phyloP scores from a whole-genome alignment of 495 filamentous ascomycete species.

The Aspergillus sparsus region DNA sequence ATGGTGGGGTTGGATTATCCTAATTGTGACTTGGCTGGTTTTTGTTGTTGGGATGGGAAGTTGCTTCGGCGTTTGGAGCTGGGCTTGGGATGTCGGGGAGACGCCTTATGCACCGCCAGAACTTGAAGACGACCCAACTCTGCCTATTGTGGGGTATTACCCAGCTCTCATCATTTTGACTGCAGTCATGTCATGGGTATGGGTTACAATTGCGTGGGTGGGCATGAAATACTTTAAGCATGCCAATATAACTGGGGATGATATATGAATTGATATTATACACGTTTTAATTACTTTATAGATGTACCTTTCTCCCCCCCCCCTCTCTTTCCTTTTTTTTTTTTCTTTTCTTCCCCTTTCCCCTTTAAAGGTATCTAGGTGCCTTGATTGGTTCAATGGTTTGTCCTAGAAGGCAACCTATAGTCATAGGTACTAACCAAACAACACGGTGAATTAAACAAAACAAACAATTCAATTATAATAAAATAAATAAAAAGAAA shows the following conservation, averaged over 20 bases:
- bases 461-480: neutral
- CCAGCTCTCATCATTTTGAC: conserved; percentile 91
- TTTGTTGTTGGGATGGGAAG: conserved; percentile 96
- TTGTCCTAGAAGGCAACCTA: neutral
- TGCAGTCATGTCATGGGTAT: conserved; percentile 96
- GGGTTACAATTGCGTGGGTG: conserved; percentile 95
- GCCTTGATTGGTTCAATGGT: neutral
- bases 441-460: too few species aligned
- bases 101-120: conserved; percentile 92
- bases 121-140: conserved; percentile 85
- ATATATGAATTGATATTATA: conserved; percentile 39
- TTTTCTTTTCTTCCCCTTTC: too few species aligned
- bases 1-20: conserved; percentile 94
- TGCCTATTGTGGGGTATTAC: conserved; percentile 96
- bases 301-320: too few species aligned
- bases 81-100: conserved; percentile 99
- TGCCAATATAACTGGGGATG: conserved; percentile 75
- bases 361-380: too few species aligned
- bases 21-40: conserved; percentile 87
- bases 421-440: too few species aligned
- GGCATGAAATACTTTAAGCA: conserved; percentile 99
- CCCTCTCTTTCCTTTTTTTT: too few species aligned
- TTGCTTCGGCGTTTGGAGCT: conserved; percentile 96
- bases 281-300: too few species aligned
- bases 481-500: conserved; percentile 4